These are phyloP conservation scores for Hypoxylon sp. DNA, from an alignment of 2,329 filamentous ascomycete species.

Conservation along the genomic window DNA sequence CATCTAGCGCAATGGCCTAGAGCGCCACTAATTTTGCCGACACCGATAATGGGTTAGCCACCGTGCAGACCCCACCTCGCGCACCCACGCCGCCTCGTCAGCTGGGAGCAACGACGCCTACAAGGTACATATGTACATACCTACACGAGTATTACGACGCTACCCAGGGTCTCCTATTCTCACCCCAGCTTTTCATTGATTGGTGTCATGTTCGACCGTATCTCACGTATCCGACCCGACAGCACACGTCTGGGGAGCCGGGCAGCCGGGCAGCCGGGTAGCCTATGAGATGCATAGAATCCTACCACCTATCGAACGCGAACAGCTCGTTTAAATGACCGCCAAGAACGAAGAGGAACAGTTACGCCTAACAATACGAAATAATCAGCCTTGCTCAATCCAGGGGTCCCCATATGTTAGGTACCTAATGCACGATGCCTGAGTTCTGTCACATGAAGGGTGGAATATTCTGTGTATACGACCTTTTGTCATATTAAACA, in stretches of 20 bases:
- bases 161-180: slow-evolving; percentile 11
- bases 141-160: neutral
- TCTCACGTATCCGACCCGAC: slow-evolving; percentile 11
- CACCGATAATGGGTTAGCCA: slow-evolving; percentile 18
- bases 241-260: neutral
- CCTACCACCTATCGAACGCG: neutral
- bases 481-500: neutral
- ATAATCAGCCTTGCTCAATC: neutral
- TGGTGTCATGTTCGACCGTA: slow-evolving; percentile 14
- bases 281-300: slow-evolving; percentile 2
- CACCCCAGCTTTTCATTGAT: slow-evolving; percentile 21
- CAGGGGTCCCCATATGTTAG: slow-evolving; percentile 7
- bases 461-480: neutral
- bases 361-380: slow-evolving; percentile 6
- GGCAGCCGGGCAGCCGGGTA: neutral
- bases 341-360: slow-evolving; percentile 8
- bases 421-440: neutral
- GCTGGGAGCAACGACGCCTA: slow-evolving; percentile 20
- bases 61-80: slow-evolving; percentile 23
- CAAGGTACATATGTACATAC: slow-evolving; percentile 8
- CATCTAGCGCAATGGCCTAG: neutral
- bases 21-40: slow-evolving; percentile 22
- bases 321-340: neutral
- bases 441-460: neutral
- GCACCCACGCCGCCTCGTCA: slow-evolving; percentile 24